Evolutionary conservation across 306 rosid species (phyloP).

Genomic region (Ammopiptanthus mongolicus): DNA sequence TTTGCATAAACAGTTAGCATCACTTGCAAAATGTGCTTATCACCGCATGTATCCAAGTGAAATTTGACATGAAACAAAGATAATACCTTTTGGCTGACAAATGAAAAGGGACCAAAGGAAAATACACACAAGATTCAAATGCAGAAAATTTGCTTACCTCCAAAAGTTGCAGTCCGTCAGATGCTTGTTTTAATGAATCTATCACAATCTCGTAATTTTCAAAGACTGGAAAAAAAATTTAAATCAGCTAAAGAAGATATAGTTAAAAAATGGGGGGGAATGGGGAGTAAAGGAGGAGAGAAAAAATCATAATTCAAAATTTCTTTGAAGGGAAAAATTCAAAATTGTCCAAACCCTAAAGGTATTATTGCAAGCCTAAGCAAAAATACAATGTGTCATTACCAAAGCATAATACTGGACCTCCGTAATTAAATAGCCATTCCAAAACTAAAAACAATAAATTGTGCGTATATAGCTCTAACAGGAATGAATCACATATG

Average conservation of each 20-base stretch:
- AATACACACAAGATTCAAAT: not conserved
- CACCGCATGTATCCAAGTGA: not conserved
- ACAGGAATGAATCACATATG: too few relatives aligned
- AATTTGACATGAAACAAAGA: not conserved
- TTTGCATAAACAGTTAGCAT: not conserved
- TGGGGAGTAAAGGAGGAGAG: too few relatives aligned
- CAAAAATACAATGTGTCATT: too few relatives aligned
- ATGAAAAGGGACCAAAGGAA: not conserved
- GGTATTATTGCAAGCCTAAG: too few relatives aligned
- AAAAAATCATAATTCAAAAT: too few relatives aligned
- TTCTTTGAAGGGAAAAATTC: too few relatives aligned
- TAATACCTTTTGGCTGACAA: not conserved
- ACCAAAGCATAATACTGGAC: too few relatives aligned
- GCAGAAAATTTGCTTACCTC: constrained; percentile 55
- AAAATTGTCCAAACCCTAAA: too few relatives aligned
- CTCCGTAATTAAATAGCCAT: too few relatives aligned
- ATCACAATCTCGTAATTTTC: constrained; percentile 55
- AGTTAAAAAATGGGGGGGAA: not conserved
- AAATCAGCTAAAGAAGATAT: constrained; percentile 3
- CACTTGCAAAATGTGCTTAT: not conserved
- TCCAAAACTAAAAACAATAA: too few relatives aligned
- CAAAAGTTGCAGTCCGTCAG: constrained; percentile 74
- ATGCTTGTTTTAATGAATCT: constrained; percentile 77
- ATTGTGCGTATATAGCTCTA: too few relatives aligned
- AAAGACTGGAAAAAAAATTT: constrained; percentile 37